Base-by-base conservation (phyloP, 2,329 filamentous ascomycete species). In the Aspergillus pseudoglaucus region DNA sequence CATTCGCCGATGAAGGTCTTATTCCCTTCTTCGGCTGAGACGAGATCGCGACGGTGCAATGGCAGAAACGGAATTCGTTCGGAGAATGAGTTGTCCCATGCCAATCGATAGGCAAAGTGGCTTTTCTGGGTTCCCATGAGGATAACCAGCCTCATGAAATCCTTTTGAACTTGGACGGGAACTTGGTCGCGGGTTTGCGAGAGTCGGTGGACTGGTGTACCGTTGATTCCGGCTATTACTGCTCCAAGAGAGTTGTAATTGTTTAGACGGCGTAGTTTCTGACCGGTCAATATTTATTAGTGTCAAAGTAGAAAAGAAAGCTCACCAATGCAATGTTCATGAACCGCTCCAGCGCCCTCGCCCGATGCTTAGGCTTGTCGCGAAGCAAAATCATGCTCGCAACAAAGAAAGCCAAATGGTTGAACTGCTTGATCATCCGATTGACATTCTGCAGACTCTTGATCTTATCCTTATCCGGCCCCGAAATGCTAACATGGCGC, bases 241-340 rank as follows among this genome's bases (percentile, higher is more conserved):
- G 93, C 91, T n/a, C 90, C 91, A 1, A 98, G 76, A 0, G 90
- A 87, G 65, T 97, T 97, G 75, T 97, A 98, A 68, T 98, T 97
- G 74, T 97, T 96, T 52, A 95, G 73, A 62, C 90, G 85, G 35
- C 93, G 86, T 44, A 98, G 75, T 71, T 90, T 91, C 60, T 85
- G 39, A 30, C 23, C 17, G 40, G 41, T 56, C 38, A 59, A 10
- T n/a, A 17, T 17, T 8, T 9, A 38, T 9, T 6, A 22, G 6
- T 4, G 22, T 1, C 6, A 22, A 4, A 22, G 1, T 5, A 22
- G 3, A 5, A 5, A 5, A n/a, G 42, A 8, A 44, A 12, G 57
- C 66, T 48, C 55, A 75, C 73, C 65, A 70, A 72, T 32, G 91
- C 90, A 58, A 98, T 83, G 45, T 80, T 81, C 88, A 97, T 97